A percentile compares a stretch with the other conserved stretches of the same genome.
These are phyloP conservation scores for Yarrowia bubula DNA, from an alignment of 805 yeast species.

Conservation along the genomic window DNA sequence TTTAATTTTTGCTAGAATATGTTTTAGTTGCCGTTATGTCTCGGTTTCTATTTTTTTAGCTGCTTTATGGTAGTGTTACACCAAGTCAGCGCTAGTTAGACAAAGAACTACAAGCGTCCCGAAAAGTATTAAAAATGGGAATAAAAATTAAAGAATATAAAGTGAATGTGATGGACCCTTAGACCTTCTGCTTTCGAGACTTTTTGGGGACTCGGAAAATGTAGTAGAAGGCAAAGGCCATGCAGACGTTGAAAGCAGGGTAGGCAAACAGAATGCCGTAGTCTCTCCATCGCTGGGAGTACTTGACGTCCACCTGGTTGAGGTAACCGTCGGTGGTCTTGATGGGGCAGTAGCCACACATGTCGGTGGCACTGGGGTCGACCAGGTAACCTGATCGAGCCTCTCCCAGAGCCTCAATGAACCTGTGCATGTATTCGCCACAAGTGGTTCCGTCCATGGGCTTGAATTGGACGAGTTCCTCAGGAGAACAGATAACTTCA, in stretches of 20 bases:
- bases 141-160: not conserved
- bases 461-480: slow-evolving; percentile 49
- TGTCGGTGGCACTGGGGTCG: slow-evolving; percentile 46
- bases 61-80: no score
- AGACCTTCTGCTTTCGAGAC: slow-evolving; percentile 18
- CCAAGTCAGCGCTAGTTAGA: not conserved
- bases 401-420: slow-evolving; percentile 40
- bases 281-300: slow-evolving; percentile 52
- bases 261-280: slow-evolving; percentile 55
- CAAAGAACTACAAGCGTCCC: not conserved
- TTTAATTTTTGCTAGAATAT: no score
- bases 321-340: slow-evolving; percentile 59
- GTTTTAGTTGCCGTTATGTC: no score
- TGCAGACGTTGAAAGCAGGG: slow-evolving; percentile 47
- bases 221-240: slow-evolving; percentile 55
- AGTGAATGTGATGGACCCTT: not conserved
- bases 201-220: slow-evolving; percentile 64
- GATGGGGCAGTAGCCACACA: slow-evolving; percentile 62
- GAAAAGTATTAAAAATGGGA: not conserved
- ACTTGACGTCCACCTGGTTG: slow-evolving; percentile 38
- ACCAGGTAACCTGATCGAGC: slow-evolving; percentile 45
- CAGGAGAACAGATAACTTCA: slow-evolving; percentile 47
- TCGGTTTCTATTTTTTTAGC: slow-evolving; percentile 38
- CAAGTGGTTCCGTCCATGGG: slow-evolving; percentile 65
- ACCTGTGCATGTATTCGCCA: slow-evolving; percentile 49